A percentile compares a stretch with the other conserved stretches of the same genome.
Evolutionary conservation across 1,139 yeast genomes (phyloP).

Genomic region (Pneumocystis murina): DNA sequence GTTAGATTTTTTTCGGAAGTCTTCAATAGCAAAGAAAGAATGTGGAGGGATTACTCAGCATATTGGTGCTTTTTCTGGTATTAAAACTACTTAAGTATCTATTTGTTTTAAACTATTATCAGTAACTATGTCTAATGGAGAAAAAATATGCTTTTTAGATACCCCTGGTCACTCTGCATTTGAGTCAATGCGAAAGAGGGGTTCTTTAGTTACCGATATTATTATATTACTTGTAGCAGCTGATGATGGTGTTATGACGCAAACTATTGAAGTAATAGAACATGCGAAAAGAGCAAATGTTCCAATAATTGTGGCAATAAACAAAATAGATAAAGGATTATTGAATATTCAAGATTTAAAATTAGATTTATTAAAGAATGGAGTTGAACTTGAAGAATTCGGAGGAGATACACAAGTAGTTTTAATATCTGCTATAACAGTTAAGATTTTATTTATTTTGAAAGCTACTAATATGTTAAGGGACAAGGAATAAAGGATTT

Average conservation of each 20-base stretch:
- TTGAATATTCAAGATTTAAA: constrained; percentile 59
- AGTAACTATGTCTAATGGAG: constrained; percentile 58
- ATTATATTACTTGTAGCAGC: constrained; percentile 92
- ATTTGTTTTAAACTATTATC: neutral
- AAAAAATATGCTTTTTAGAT: constrained; percentile 73
- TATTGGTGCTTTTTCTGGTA: constrained; percentile 75
- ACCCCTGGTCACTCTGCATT: constrained; percentile 99
- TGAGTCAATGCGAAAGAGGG: constrained; percentile 89
- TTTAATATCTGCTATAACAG: constrained; percentile 69
- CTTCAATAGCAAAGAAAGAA: constrained; percentile 68
- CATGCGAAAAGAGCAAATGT: constrained; percentile 79
- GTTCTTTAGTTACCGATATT: constrained; percentile 87
- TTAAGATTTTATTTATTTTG: constrained; percentile 16
- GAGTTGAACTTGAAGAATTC: constrained; percentile 73
- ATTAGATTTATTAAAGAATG: constrained; percentile 61
- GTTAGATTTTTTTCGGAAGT: constrained; percentile 67
- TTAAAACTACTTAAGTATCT: neutral
- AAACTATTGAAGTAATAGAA: constrained; percentile 86
- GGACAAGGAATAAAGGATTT: constrained; percentile 73
- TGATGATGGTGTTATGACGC: constrained; percentile 96
- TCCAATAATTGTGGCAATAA: constrained; percentile 79
- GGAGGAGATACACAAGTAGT: constrained; percentile 95
- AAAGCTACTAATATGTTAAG: constrained; percentile 17
- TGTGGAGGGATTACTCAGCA: constrained; percentile 98
- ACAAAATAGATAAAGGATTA: constrained; percentile 76